Base-by-base conservation (phyloP, 208 protist species). In the Histomonas meleagridis region DNA sequence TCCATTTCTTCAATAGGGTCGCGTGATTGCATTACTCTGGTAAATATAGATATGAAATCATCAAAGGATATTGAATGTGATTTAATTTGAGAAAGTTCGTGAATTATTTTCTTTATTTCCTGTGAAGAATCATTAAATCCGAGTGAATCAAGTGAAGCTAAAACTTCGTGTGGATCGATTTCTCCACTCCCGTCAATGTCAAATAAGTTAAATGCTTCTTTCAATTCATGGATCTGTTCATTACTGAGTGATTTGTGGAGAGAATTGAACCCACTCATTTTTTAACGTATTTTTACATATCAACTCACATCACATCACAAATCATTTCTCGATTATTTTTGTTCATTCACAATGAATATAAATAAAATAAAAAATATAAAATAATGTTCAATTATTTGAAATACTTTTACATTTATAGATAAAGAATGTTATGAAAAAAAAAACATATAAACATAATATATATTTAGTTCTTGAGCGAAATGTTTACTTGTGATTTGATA, bases 1-100 rank as follows among this genome's bases (percentile, higher is more conserved):
- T 93, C 43, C 28, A 96, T 96, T 90, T 95, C 94, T 70, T 96
- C 93, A 28, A 60, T 0, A 18, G 94, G 92, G 53, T 95, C 94
- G 2, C 53, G 1, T 32, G 60, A 16, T 48, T 91, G 48, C 28
- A 91, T 38, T 60, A n/a, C 62, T 43, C 18, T 26, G 40, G 40
- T 91, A 38, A 91, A n/a, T 65, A 91, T 43, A 16, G 60, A 46
- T 26, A 91, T 14, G 21, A 91, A 91, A 43, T 91, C 79, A 43
- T 28, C 14, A 91, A 91, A 91, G 48, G 60, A 46, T 21, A 91
- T 91, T 51, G 16, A 62, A 62, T 5, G 16, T 2, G 16, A n/a
- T 65, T 40, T 91, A 38, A 48, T 65, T 38, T 46, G 0, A 40
- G 60, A 46, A 1, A 91, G 35, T 46, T 91, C 53, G 32, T 4